Percentiles rank a stretch among this genome's conserved stretches.
These are phyloP conservation scores for Macrophomina phaseolina DNA, from an alignment of 2,329 filamentous ascomycete genomes.

Conservation along the genomic window DNA sequence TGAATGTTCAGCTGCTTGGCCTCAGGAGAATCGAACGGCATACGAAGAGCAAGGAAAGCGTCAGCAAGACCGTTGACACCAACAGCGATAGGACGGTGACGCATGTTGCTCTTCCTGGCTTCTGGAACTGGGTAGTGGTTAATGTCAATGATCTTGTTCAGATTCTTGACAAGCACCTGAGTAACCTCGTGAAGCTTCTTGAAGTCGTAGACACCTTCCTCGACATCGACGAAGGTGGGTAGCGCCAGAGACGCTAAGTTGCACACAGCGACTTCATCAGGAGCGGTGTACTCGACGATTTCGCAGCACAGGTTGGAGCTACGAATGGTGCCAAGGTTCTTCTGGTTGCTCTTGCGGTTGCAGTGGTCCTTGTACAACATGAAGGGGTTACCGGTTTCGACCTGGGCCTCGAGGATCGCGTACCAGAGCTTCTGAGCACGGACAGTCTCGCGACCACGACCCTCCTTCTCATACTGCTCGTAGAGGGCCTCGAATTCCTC, in stretches of 20 bases:
- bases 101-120: slow-evolving; percentile 94
- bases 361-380: slow-evolving; percentile 99
- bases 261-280: slow-evolving; percentile 98
- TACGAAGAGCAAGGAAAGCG: slow-evolving; percentile 93
- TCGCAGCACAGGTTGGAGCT: slow-evolving; percentile 99
- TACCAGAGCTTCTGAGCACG: slow-evolving; percentile 99
- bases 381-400: slow-evolving; percentile 98
- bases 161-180: slow-evolving; percentile 88
- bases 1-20: slow-evolving; percentile 94
- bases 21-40: slow-evolving; percentile 96
- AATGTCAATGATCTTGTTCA: slow-evolving; percentile 98
- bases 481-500: slow-evolving; percentile 97
- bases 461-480: slow-evolving; percentile 87
- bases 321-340: slow-evolving; percentile 97
- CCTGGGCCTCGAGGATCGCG: slow-evolving; percentile 96
- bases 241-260: slow-evolving; percentile 95
- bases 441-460: slow-evolving; percentile 85
- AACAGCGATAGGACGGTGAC: slow-evolving; percentile 92
- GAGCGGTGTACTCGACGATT: slow-evolving; percentile 95
- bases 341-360: slow-evolving; percentile 99
- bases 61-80: slow-evolving; percentile 98
- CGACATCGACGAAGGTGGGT: slow-evolving; percentile 87
- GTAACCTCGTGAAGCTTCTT: slow-evolving; percentile 94
- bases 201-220: slow-evolving; percentile 87
- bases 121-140: slow-evolving; percentile 98